phyloP scores from a whole-genome alignment of 805 yeast species.

The Scheffersomyces coipomensis region DNA sequence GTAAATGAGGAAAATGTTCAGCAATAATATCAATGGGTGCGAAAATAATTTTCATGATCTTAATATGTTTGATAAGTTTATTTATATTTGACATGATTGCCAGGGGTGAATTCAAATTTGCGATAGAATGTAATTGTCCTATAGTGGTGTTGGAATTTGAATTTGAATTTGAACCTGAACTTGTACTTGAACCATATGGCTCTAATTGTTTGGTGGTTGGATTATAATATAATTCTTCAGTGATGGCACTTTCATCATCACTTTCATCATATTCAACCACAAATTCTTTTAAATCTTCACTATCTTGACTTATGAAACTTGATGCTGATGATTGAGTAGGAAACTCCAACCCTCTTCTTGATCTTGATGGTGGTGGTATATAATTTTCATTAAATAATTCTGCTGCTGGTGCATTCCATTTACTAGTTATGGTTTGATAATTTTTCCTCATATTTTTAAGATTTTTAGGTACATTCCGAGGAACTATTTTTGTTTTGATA shows the following conservation, averaged over 20 bases:
- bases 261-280: constrained; percentile 28
- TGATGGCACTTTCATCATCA: constrained; percentile 15
- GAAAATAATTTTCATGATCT: constrained; percentile 34
- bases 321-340: background rate
- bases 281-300: constrained; percentile 20
- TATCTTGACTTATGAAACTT: constrained; percentile 1
- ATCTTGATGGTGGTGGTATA: background rate
- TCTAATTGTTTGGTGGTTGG: constrained; percentile 32
- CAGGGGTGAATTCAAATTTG: constrained; percentile 13
- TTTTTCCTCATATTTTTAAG: constrained; percentile 13
- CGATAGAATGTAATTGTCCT: background rate
- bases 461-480: background rate
- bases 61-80: constrained; percentile 30
- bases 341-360: background rate
- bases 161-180: constrained; percentile 9
- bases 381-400: constrained; percentile 11
- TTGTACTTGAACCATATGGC: constrained; percentile 20
- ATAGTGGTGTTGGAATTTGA: background rate
- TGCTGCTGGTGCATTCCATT: constrained; percentile 32
- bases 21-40: constrained; percentile 41
- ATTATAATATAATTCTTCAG: constrained; percentile 29
- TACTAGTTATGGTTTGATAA: constrained; percentile 21
- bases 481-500: background rate
- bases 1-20: constrained; percentile 33
- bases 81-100: constrained; percentile 29